Percentiles rank a stretch among this genome's conserved stretches.
Conservation (phyloP, 257 asterid genomes). For the Rehmannia glutinosa region DNA sequence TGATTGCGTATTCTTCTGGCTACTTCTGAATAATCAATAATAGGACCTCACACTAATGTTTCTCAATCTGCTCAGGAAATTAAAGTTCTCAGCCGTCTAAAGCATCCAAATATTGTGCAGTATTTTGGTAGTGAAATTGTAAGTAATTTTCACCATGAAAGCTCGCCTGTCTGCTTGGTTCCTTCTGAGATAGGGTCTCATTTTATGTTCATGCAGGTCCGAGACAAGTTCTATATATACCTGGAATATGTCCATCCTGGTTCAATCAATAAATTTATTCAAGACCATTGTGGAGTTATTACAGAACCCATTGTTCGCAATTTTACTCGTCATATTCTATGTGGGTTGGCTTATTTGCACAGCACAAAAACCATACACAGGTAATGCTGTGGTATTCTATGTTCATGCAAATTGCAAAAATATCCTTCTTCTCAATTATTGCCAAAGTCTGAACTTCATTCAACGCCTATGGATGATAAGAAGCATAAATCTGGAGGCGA, state of each 20-base stretch:
- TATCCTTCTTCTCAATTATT: too few relatives aligned
- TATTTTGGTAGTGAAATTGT: conserved; percentile 89
- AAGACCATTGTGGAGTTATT: conserved; percentile 79
- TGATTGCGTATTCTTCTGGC: not conserved
- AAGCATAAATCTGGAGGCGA: too few relatives aligned
- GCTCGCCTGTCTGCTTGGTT: conserved; percentile 10
- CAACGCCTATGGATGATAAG: too few relatives aligned
- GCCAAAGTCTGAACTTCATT: too few relatives aligned
- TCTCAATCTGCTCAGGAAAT: conserved; percentile 58
- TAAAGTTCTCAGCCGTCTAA: conserved; percentile 75
- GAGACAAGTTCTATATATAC: conserved; percentile 74
- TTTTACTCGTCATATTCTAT: conserved; percentile 88
- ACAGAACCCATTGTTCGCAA: conserved; percentile 85
- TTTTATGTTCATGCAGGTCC: conserved; percentile 48
- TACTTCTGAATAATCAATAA: not conserved
- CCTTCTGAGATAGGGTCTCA: conserved; percentile 9
- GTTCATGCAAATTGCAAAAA: not conserved
- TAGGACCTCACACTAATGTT: conserved; percentile 6
- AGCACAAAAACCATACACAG: conserved; percentile 87
- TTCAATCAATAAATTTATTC: conserved; percentile 71
- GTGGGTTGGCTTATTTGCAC: conserved; percentile 88
- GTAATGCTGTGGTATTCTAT: conserved; percentile 27
- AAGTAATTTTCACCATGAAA: conserved; percentile 23
- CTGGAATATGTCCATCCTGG: conserved; percentile 97
- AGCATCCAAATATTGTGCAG: conserved; percentile 91